These are phyloP conservation scores for Lactarius deliciosus DNA, from an alignment of 768 basidiomycete genomes.

Conservation along the genomic window DNA sequence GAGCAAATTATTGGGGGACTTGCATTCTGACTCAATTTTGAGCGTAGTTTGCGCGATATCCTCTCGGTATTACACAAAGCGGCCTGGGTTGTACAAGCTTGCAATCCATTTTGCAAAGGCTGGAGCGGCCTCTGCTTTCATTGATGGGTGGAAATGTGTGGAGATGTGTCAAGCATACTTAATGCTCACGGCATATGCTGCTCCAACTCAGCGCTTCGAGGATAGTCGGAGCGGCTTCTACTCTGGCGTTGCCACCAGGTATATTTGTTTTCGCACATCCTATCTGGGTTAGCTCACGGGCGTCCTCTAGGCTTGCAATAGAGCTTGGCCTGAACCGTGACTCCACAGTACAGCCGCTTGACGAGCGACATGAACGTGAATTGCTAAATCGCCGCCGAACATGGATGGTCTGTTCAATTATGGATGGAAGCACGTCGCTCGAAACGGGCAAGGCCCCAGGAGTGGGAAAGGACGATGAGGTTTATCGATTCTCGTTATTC, in stretches of 20 bases:
- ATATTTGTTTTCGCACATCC: conserved; percentile 13
- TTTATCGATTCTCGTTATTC: conserved; percentile 36
- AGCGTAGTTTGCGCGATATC: conserved; percentile 66
- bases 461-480: conserved; percentile 65
- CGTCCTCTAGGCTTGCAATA: conserved; percentile 57
- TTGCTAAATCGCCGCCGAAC: conserved; percentile 67
- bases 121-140: conserved; percentile 56
- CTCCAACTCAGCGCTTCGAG: conserved; percentile 61
- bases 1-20: background rate
- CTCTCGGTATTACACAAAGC: conserved; percentile 58
- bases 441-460: conserved; percentile 75
- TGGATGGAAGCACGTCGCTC: conserved; percentile 72
- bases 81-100: conserved; percentile 54
- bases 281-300: background rate
- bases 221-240: conserved; percentile 74
- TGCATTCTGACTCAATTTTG: background rate
- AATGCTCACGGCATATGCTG: conserved; percentile 60
- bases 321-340: conserved; percentile 68
- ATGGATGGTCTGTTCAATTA: conserved; percentile 74
- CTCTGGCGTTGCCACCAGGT: conserved; percentile 71
- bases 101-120: conserved; percentile 64
- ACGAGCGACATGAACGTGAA: conserved; percentile 62
- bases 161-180: conserved; percentile 80
- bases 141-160: conserved; percentile 63
- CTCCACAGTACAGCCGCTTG: conserved; percentile 39